Evolutionary conservation across 169 alveolate genomes (phyloP).

Genomic region (Eimeria maxima): DNA sequence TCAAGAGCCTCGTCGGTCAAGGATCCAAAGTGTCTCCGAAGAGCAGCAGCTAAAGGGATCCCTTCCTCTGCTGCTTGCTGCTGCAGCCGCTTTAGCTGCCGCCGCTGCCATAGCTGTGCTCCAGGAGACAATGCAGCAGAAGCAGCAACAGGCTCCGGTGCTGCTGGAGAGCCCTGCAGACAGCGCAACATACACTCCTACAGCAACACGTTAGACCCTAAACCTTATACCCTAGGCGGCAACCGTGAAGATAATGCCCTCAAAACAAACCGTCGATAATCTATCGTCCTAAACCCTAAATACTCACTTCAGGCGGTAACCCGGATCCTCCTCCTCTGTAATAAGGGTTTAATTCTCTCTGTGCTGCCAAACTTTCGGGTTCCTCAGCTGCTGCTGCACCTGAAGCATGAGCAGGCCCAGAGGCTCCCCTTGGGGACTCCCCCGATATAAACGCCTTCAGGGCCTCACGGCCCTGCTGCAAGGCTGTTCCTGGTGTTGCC

Average conservation of each 20-base stretch:
- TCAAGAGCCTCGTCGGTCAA: not conserved
- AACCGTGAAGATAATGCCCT: not conserved
- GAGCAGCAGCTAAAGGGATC: not conserved
- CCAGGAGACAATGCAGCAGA: conserved; percentile 5
- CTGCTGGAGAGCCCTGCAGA: not conserved
- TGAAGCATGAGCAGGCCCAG: not conserved
- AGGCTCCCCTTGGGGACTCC: not conserved
- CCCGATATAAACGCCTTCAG: not conserved
- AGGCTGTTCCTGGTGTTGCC: not conserved
- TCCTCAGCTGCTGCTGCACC: conserved; percentile 31
- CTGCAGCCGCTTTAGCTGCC: conserved; percentile 17
- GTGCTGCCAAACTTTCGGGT: conserved; percentile 39
- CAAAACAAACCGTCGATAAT: conserved; percentile 25
- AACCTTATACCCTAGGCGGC: not conserved
- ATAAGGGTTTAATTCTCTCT: conserved; percentile 9
- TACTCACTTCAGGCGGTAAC: conserved; percentile 6
- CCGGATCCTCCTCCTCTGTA: not conserved
- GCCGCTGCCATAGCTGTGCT: not conserved
- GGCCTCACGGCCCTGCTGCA: conserved; percentile 58
- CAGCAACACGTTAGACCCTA: not conserved
- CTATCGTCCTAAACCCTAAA: not conserved
- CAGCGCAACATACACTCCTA: not conserved
- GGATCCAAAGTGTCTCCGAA: not conserved
- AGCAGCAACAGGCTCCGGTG: not conserved
- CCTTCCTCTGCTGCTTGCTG: conserved; percentile 12